These are phyloP conservation scores for Xenoacremonium recifei DNA, from an alignment of 2,329 filamentous ascomycete species.

Conservation along the genomic window DNA sequence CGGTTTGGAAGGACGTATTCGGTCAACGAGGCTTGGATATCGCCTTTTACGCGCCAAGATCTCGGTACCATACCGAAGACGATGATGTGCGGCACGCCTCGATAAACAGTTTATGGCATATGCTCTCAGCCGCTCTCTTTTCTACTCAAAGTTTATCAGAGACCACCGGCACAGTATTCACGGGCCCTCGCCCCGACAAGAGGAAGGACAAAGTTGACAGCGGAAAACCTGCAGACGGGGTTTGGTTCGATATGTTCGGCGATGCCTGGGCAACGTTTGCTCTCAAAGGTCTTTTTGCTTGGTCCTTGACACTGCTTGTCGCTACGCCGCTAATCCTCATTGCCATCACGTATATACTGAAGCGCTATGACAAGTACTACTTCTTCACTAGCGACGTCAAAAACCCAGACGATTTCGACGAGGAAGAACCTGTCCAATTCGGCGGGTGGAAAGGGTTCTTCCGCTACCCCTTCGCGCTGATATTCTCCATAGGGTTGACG, in stretches of 20 bases:
- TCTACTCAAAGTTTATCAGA: slow-evolving; percentile 71
- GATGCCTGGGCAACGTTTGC: slow-evolving; percentile 74
- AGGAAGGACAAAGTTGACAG: slow-evolving; percentile 62
- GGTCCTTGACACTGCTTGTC: slow-evolving; percentile 80
- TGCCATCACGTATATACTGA: slow-evolving; percentile 65
- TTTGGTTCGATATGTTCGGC: slow-evolving; percentile 95
- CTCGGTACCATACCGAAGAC: slow-evolving; percentile 86
- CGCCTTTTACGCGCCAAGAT: slow-evolving; percentile 83
- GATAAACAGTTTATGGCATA: slow-evolving; percentile 78
- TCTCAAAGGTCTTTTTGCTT: slow-evolving; percentile 81
- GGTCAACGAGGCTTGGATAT: slow-evolving; percentile 88
- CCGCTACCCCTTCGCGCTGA: slow-evolving; percentile 75
- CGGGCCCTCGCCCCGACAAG: slow-evolving; percentile 53
- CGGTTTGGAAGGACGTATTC: slow-evolving; percentile 73
- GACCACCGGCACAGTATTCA: slow-evolving; percentile 65
- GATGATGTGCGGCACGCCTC: slow-evolving; percentile 82
- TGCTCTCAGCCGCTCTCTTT: slow-evolving; percentile 80
- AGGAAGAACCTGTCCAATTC: slow-evolving; percentile 58
- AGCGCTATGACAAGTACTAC: slow-evolving; percentile 79
- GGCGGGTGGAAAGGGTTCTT: slow-evolving; percentile 81
- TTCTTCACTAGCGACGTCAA: slow-evolving; percentile 66
- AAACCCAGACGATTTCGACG: slow-evolving; percentile 56
- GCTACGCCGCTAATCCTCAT: slow-evolving; percentile 73
- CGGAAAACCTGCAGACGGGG: slow-evolving; percentile 65
- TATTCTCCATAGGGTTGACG: slow-evolving; percentile 65